Evolutionary conservation across 2,329 filamentous ascomycete species (phyloP).

Genomic region (Fusarium foetens): DNA sequence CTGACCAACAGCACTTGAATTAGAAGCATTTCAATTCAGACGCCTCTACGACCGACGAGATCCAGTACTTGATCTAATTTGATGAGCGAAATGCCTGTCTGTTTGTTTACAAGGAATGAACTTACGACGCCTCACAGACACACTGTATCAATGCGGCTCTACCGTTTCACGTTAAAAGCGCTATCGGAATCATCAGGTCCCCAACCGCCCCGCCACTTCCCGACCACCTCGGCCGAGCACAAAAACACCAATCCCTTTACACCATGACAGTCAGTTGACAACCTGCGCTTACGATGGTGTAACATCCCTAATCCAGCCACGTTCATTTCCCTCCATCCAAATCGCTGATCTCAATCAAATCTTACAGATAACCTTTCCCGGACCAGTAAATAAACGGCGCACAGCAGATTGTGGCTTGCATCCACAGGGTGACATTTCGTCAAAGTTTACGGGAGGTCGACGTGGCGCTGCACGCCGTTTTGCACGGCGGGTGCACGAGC

Average conservation of each 20-base stretch:
- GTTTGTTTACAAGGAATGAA: rapidly evolving
- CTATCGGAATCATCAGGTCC: background rate
- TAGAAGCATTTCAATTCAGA: too few relatives aligned
- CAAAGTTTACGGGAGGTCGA: background rate
- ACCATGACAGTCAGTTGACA: background rate
- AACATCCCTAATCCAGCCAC: background rate
- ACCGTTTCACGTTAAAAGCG: background rate
- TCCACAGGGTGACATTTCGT: background rate
- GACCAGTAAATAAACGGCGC: background rate
- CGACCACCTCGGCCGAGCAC: background rate
- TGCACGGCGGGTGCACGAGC: background rate
- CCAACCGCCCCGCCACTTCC: background rate
- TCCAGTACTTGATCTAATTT: background rate
- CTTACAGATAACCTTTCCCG: background rate
- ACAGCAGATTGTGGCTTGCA: background rate
- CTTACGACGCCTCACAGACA: background rate
- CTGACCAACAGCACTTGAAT: background rate
- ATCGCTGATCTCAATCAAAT: background rate
- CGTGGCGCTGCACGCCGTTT: background rate
- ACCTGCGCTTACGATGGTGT: background rate
- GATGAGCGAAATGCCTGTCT: rapidly evolving
- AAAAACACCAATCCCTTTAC: background rate
- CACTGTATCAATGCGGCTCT: background rate
- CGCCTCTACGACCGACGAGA: background rate
- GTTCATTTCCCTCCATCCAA: background rate